These are phyloP conservation scores for Hymenoscyphus infarciens DNA, from an alignment of 2,329 filamentous ascomycete species.

Conservation along the genomic window DNA sequence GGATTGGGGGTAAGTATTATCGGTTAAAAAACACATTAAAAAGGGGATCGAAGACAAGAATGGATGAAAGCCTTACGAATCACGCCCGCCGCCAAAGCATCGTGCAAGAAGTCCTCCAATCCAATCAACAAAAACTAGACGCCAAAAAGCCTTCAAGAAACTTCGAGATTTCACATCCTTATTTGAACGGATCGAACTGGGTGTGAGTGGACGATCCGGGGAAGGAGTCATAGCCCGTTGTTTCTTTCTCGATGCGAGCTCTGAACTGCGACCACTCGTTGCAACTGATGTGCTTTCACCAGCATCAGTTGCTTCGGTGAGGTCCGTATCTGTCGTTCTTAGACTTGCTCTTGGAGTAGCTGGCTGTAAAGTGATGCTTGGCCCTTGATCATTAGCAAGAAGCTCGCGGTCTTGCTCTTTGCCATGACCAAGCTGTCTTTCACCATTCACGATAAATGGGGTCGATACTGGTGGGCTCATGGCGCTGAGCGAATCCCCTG, in stretches of 20 bases:
- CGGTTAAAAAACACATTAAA: constrained; percentile 6
- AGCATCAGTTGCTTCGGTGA: constrained; percentile 14
- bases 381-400: constrained; percentile 15
- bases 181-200: constrained; percentile 29
- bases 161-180: constrained; percentile 28
- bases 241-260: constrained; percentile 28
- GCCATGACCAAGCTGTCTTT: constrained; percentile 17
- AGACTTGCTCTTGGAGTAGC: constrained; percentile 24
- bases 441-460: constrained; percentile 19
- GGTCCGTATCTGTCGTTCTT: constrained; percentile 5
- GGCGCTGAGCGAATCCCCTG: not conserved
- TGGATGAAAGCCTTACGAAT: constrained; percentile 27
- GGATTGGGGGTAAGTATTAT: not conserved
- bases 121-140: constrained; percentile 37
- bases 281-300: constrained; percentile 28
- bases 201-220: constrained; percentile 30
- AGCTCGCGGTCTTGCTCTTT: constrained; percentile 11
- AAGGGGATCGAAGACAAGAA: constrained; percentile 4
- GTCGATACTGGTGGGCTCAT: constrained; percentile 7
- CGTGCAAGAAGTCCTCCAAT: constrained; percentile 34
- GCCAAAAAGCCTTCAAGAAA: constrained; percentile 34
- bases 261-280: constrained; percentile 16
- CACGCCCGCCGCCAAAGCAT: constrained; percentile 31
- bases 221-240: constrained; percentile 14
- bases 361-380: constrained; percentile 24